These are phyloP conservation scores for Aspergillus sp. DNA, from an alignment of 2,329 filamentous ascomycete species.

Conservation along the genomic window DNA sequence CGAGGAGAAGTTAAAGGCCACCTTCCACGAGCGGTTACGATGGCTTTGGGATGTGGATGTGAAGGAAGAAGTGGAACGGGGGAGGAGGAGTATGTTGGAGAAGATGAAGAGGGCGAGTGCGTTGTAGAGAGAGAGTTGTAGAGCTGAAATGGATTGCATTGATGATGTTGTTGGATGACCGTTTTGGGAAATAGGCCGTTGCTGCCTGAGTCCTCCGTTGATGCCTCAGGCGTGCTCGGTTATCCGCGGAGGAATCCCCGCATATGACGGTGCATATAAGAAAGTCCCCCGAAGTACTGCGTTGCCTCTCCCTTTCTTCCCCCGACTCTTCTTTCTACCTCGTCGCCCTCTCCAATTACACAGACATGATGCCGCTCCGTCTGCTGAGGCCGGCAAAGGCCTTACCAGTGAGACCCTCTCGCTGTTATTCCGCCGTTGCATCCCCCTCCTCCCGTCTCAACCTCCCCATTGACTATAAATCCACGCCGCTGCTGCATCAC, in stretches of 20 bases:
- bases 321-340: neutral
- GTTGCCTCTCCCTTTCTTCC: neutral
- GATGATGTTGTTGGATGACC: neutral
- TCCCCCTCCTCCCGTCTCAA: conserved; percentile 66
- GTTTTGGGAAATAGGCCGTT: too few species aligned
- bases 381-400: conserved; percentile 7
- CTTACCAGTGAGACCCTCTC: conserved; percentile 12
- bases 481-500: conserved; percentile 78
- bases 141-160: neutral
- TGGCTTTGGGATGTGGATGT: conserved; percentile 38
- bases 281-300: neutral
- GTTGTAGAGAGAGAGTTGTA: neutral
- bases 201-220: neutral
- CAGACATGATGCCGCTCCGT: neutral
- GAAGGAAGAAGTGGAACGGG: conserved; percentile 22
- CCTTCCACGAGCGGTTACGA: conserved; percentile 23
- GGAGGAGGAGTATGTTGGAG: neutral
- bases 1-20: conserved; percentile 22
- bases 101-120: neutral
- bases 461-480: conserved; percentile 80
- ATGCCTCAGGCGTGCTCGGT: conserved; percentile 19
- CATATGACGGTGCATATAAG: conserved; percentile 5
- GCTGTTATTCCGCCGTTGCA: conserved; percentile 47
- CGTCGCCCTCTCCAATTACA: neutral
- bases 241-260: conserved; percentile 27